Base-by-base conservation (phyloP, 768 basidiomycete genomes). In the Boletus tomentosulus region DNA sequence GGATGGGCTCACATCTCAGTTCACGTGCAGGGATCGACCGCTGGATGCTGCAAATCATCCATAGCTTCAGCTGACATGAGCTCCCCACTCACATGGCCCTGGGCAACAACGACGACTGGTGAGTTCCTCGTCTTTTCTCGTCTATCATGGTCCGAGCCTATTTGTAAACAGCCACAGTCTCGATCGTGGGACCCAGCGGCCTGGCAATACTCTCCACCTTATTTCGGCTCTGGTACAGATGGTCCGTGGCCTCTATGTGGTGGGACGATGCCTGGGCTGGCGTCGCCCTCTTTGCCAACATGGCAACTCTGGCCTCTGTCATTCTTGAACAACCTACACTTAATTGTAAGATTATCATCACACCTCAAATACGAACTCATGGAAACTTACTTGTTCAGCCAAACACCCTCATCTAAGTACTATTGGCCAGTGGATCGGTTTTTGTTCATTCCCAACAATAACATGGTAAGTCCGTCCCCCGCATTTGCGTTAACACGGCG, bases 181-280 rank as follows among this genome's bases (percentile, higher is more conserved):
- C 52, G 6, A 35, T 53, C 35, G 34, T 46, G 7, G 28, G 30
- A 4, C 33, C 50, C 31, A 51, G 57, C 24, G 19, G 51, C 8
- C 13, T 48, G 37, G 59, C 60, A 10, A 52, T 55, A 11, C 19
- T 53, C 19, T 50, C 33, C 8, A 62, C 59, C 13, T 15, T 52
- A 22, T 62, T 62, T 22, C 56, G 61, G 42, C 53, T 62, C 13
- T 54, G 46, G 51, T 56, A 62, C 38, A 47, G 61, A 50, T 57
- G 51, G 53, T 34, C 37, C 22, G 45, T 43, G 16, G 35, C 27
- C 12, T 48, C 19, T n/a, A 25, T 62, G 43, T 62, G 61, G 61
- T 62, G 61, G 61, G 61, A 62, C 22, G 60, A 62, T 19, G 44
- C 46, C 15, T 54, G 57, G 57, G 62, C 55, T 6, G 19, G 31